Base-by-base conservation (phyloP, 352 stramenopile genomes). In the Thalassiosira hispida region DNA sequence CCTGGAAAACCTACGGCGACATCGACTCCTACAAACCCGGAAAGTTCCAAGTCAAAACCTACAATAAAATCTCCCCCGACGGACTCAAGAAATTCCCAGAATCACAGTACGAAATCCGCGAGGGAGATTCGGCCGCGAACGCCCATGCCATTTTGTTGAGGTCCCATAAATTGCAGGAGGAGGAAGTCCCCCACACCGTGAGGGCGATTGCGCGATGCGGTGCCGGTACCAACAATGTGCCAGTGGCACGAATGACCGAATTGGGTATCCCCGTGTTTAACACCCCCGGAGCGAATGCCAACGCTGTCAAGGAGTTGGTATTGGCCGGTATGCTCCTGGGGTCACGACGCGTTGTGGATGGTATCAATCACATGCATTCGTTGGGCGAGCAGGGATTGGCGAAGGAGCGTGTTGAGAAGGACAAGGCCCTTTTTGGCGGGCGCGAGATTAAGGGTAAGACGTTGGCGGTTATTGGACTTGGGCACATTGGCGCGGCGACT, bases 241-340 rank as follows among this genome's bases (percentile, higher is more conserved):
- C 88, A 44, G 90, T 95, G 9, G 47, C 76, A 59, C 77, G 90
- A 29, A 93, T 93, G 88, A 93, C 88, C 4, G 90, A 94, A 71
- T 62, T 94, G n/a, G 92, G 96, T 63, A 96, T 98, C 72, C 91
- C 97, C 47, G 96, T 99, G 55, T 97, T 99, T 79, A 98, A 99
- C 85, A 98, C 96, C 46, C 96, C 96, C 6, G 95, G 95, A 42
- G 96, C 96, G 27, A 98, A 98, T 91, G 97, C 96, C 47, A 95
- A 98, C 65, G 97, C 95, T 29, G 95, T 97, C 20, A 97, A 97
- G 0, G 96, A 99, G 85, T 90, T 98, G 70, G 96, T 97, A 11
- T 72, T 99, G 22, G 96, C 95, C 14, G 92, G 97, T 46, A 93
- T 98, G 64, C 81, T 97, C 6, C 73, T 95, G 1, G 89, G 85